Base-by-base conservation (phyloP, 306 rosid species). In the Corylus americana region DNA sequence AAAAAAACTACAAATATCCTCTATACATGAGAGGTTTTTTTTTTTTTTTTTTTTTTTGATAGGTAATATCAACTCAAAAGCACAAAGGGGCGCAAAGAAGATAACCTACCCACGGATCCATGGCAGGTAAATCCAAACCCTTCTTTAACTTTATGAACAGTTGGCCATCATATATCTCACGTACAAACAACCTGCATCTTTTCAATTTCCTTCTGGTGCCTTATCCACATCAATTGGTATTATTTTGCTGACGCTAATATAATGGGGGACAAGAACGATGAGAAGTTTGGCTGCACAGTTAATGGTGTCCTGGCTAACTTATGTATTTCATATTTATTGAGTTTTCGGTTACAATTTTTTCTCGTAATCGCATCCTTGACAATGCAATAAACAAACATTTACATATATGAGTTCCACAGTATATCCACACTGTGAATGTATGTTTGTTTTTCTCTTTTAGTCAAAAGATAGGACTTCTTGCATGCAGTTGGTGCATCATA, bases 71-170 rank as follows among this genome's bases (percentile, higher is more conserved):
- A 22, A 22, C 22, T 22, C 22, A 22, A 22, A 22, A 22, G 22
- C 22, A 22, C 22, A 22, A 22, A 22, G 22, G 22, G 22, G 22
- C 22, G 22, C 22, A 74, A 57, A 49, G 53, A 73, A 54, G 73
- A 68, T 12, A 77, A 82, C 92, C 62, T 77, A 94, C 97, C 98
- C 98, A 94, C 61, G 87, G 97, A 83, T 94, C 97, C 97, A 92
- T 94, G 76, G 93, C 93, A 66, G 97, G 98, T 70, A 94, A 87
- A 71, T 87, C 77, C 77, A 86, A 31, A 47, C 98, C 98, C 81
- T 91, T 90, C 83, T 91, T 91, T 87, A 94, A 86, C 89, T 89
- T 94, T 67, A 94, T 70, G 70, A 86, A 85, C 53, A 94, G 84
- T 55, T 88, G 95, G 16, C 98, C 98, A 67, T 92, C 92, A 80